Percentiles rank a stretch among this genome's conserved stretches.
These are phyloP conservation scores for Eimeria brunetti DNA, from an alignment of 169 alveolate species.

Conservation along the genomic window DNA sequence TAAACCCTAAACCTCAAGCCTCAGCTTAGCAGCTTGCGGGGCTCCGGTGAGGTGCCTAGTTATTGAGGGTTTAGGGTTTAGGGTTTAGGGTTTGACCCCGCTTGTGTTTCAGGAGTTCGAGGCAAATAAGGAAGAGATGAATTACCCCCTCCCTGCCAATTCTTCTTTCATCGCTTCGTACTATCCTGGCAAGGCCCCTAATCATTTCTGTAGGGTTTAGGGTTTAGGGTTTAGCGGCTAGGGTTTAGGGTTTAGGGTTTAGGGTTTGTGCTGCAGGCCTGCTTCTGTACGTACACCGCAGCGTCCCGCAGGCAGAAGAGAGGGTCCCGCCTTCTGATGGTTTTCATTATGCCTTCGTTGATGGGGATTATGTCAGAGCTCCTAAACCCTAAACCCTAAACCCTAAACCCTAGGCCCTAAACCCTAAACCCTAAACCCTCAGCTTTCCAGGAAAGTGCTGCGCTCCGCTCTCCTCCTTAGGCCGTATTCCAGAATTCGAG, in stretches of 20 bases:
- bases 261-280: not conserved
- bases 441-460: not conserved
- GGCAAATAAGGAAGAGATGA: not conserved
- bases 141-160: not conserved
- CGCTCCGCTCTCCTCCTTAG: not conserved
- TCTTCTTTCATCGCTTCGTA: conserved; percentile 4
- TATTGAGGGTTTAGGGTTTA: conserved; percentile 8
- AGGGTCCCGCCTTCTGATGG: conserved; percentile 3
- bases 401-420: conserved; percentile 56
- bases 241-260: conserved; percentile 37
- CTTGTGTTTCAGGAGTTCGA: conserved; percentile 5
- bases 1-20: not conserved
- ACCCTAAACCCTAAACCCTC: conserved; percentile 41
- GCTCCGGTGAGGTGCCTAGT: not conserved
- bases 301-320: not conserved
- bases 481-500: conserved; percentile 23
- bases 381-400: conserved; percentile 10
- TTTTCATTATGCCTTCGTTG: conserved; percentile 18
- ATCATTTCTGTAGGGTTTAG: conserved; percentile 4
- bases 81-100: conserved; percentile 4
- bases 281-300: conserved; percentile 41
- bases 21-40: not conserved
- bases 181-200: not conserved
- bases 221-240: conserved; percentile 19
- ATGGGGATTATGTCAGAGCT: not conserved